Evolutionary conservation across 129 eudicot genomes (phyloP).

Genomic region (Silybum marianum): DNA sequence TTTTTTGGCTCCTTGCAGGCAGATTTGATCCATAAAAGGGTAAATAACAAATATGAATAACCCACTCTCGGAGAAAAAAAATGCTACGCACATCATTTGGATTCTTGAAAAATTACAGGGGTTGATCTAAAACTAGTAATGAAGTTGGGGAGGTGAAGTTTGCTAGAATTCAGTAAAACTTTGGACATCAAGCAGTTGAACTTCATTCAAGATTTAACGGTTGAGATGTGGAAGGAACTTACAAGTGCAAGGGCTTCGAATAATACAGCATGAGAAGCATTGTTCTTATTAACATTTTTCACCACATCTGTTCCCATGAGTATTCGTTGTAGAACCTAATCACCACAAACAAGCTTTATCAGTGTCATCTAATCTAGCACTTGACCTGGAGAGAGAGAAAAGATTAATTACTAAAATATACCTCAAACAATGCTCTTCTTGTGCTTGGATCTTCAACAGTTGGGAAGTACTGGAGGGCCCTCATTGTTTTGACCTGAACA

Average conservation of each 20-base stretch:
- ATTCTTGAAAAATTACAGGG: neutral
- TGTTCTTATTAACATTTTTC: slow-evolving; percentile 97
- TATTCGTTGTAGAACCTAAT: slow-evolving; percentile 90
- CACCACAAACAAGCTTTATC: slow-evolving; percentile 2
- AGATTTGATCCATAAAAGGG: neutral
- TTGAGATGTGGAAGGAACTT: slow-evolving; percentile 33
- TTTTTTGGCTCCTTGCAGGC: neutral
- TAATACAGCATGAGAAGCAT: slow-evolving; percentile 98
- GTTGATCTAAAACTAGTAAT: neutral
- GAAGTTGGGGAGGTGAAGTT: neutral
- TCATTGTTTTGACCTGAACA: slow-evolving; percentile 94
- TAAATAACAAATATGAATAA: neutral
- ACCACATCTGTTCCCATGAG: slow-evolving; percentile 98
- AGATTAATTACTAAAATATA: slow-evolving; percentile 13
- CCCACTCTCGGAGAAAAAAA: neutral
- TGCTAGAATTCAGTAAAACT: neutral
- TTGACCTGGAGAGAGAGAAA: neutral
- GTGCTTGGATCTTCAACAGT: slow-evolving; percentile 92
- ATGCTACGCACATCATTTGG: neutral
- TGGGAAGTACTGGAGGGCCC: slow-evolving; percentile 99
- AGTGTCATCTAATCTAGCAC: slow-evolving; percentile 10
- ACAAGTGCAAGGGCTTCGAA: slow-evolving; percentile 99
- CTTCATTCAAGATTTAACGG: neutral
- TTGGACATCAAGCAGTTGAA: neutral
- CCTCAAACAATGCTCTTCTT: slow-evolving; percentile 96